A percentile compares a stretch with the other conserved stretches of the same genome.
Evolutionary conservation across 192 early-diverging fungal species (phyloP).

Genomic region (Backusella macrospora): DNA sequence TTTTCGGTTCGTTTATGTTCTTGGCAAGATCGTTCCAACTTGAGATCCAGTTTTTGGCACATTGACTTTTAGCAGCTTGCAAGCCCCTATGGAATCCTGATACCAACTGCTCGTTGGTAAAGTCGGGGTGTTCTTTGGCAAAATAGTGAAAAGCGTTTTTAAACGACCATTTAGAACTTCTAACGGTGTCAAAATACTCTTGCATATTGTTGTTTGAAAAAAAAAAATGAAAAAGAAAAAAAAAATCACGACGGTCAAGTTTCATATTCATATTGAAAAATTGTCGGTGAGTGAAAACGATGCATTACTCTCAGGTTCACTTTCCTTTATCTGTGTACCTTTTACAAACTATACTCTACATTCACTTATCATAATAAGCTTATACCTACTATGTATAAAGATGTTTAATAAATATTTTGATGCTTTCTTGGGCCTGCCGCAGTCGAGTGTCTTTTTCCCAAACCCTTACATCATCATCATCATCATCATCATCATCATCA

Average conservation of each 20-base stretch:
- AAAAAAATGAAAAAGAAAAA: not conserved
- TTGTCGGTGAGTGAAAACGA: constrained; percentile 6
- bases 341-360: constrained; percentile 9
- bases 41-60: not conserved
- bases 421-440: not conserved
- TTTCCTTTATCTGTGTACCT: constrained; percentile 3
- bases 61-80: not conserved
- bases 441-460: not conserved
- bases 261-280: constrained; percentile 9
- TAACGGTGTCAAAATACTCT: constrained; percentile 4
- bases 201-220: constrained; percentile 6
- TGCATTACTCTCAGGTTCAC: constrained; percentile 6
- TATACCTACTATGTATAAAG: not conserved
- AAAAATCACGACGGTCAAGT: constrained; percentile 7
- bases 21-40: constrained; percentile 1
- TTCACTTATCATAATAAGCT: constrained; percentile 8
- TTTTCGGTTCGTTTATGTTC: not conserved
- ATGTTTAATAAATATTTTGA: constrained; percentile 1
- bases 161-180: not conserved
- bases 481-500: not conserved
- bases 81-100: not conserved
- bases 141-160: constrained; percentile 8
- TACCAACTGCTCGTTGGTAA: not conserved
- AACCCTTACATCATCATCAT: not conserved
- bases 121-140: not conserved